phyloP scores from a whole-genome alignment of 1,139 yeast species.

The Hansenula anomala region DNA sequence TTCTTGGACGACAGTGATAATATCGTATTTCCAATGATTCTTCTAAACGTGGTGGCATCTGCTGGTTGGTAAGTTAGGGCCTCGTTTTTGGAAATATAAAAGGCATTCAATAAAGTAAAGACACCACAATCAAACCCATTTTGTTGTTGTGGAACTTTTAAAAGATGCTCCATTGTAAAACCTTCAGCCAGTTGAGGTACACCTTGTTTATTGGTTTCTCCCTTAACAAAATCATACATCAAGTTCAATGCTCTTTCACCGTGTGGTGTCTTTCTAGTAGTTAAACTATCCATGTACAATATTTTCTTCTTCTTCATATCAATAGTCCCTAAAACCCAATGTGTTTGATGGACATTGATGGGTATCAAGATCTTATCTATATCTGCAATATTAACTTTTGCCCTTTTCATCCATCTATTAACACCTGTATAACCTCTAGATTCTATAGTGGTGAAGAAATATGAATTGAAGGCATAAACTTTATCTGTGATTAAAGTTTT shows the following conservation, averaged over 20 bases:
- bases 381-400: slow-evolving; percentile 62
- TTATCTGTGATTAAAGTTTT: slow-evolving; percentile 42
- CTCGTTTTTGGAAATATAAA: slow-evolving; percentile 46
- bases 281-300: slow-evolving; percentile 73
- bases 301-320: slow-evolving; percentile 57
- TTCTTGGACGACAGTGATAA: slow-evolving; percentile 4
- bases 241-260: slow-evolving; percentile 51
- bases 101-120: slow-evolving; percentile 78
- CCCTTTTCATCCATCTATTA: slow-evolving; percentile 84
- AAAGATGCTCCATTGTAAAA: slow-evolving; percentile 27
- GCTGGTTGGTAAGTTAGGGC: slow-evolving; percentile 54
- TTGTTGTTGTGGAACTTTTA: slow-evolving; percentile 73
- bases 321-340: slow-evolving; percentile 89
- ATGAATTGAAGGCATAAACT: slow-evolving; percentile 79
- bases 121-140: slow-evolving; percentile 97
- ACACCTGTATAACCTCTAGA: slow-evolving; percentile 78
- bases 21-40: slow-evolving; percentile 55
- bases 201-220: slow-evolving; percentile 47
- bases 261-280: slow-evolving; percentile 39
- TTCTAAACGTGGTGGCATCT: slow-evolving; percentile 67
- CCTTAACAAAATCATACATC: slow-evolving; percentile 54
- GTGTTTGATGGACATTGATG: slow-evolving; percentile 74
- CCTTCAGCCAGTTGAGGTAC: slow-evolving; percentile 26
- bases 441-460: slow-evolving; percentile 71
- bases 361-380: slow-evolving; percentile 74